Percentiles rank a stretch among this genome's conserved stretches.
These are phyloP conservation scores for Stephanodiscus minutulus DNA, from an alignment of 108 stramenopile species.

Conservation along the genomic window DNA sequence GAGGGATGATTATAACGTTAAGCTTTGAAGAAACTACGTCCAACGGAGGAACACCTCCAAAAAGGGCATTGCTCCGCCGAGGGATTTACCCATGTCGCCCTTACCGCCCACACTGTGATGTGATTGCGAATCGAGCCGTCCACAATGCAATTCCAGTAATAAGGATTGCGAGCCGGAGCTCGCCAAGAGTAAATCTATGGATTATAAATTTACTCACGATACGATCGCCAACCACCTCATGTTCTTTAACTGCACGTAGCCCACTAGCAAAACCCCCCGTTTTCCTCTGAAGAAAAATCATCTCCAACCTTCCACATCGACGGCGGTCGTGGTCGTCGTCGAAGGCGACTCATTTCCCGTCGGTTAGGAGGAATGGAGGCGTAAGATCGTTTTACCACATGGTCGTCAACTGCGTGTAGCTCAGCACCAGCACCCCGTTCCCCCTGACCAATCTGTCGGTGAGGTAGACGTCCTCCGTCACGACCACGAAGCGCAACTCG, in stretches of 20 bases:
- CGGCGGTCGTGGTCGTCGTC: too few species aligned
- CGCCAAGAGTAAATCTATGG: conserved; percentile 59
- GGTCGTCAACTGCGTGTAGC: conserved; percentile 34
- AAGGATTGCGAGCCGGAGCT: conserved; percentile 46
- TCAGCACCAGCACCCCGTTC: conserved; percentile 39
- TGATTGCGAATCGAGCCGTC: conserved; percentile 67
- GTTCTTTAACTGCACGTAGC: not conserved
- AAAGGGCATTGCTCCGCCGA: conserved; percentile 36
- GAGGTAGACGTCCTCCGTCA: conserved; percentile 53
- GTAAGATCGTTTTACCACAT: too few species aligned
- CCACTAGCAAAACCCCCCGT: not conserved
- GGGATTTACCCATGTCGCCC: conserved; percentile 58
- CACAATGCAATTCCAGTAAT: conserved; percentile 54
- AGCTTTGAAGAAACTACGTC: conserved; percentile 53
- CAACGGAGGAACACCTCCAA: conserved; percentile 5
- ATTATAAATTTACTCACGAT: not conserved
- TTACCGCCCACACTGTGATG: conserved; percentile 64
- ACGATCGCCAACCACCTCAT: too few species aligned
- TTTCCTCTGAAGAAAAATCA: not conserved
- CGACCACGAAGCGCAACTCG: conserved; percentile 38
- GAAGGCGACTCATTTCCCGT: too few species aligned
- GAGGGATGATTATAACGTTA: conserved; percentile 51
- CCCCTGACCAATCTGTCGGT: conserved; percentile 39
- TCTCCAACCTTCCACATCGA: too few species aligned
- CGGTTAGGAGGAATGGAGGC: too few species aligned